phyloP scores from a whole-genome alignment of 225 moss, liverwort and hornwort genomes.

The Lunularia cruciata region DNA sequence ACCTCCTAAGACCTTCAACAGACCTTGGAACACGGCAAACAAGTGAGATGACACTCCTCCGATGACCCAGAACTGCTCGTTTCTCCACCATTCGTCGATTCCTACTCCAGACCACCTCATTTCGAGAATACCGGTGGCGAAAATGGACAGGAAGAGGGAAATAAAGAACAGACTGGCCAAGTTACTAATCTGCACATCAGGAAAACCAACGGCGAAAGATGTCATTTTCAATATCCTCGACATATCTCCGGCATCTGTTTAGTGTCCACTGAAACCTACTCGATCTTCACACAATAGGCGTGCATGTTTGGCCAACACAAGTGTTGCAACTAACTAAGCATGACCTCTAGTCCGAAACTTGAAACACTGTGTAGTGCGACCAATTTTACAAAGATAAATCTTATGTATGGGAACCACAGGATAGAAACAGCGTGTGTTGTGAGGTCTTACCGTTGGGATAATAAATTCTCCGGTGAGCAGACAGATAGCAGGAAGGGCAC shows the following conservation, averaged over 20 bases:
- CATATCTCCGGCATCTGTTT: too few relatives aligned
- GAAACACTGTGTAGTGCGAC: not conserved
- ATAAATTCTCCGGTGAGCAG: slow-evolving; percentile 93
- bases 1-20: slow-evolving; percentile 93
- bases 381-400: not conserved
- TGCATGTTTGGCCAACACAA: too few relatives aligned
- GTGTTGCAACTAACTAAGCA: too few relatives aligned
- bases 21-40: slow-evolving; percentile 88
- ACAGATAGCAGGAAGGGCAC: slow-evolving; percentile 86
- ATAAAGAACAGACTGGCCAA: slow-evolving; percentile 88
- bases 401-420: slow-evolving; percentile 8
- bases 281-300: too few relatives aligned
- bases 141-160: slow-evolving; percentile 79
- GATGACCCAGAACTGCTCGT: slow-evolving; percentile 98
- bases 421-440: not conserved
- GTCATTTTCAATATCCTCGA: too few relatives aligned
- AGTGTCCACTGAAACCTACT: too few relatives aligned
- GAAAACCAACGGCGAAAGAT: not conserved
- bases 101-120: slow-evolving; percentile 92
- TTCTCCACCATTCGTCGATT: slow-evolving; percentile 97
- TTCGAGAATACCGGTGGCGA: slow-evolving; percentile 89
- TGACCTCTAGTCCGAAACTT: not conserved
- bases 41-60: slow-evolving; percentile 90
- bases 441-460: slow-evolving; percentile 69
- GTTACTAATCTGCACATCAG: slow-evolving; percentile 95